Evolutionary conservation across 2,329 filamentous ascomycete genomes (phyloP), one percentile per base, ranked within the genome.

Genomic region (Cladosporium sp.): DNA sequence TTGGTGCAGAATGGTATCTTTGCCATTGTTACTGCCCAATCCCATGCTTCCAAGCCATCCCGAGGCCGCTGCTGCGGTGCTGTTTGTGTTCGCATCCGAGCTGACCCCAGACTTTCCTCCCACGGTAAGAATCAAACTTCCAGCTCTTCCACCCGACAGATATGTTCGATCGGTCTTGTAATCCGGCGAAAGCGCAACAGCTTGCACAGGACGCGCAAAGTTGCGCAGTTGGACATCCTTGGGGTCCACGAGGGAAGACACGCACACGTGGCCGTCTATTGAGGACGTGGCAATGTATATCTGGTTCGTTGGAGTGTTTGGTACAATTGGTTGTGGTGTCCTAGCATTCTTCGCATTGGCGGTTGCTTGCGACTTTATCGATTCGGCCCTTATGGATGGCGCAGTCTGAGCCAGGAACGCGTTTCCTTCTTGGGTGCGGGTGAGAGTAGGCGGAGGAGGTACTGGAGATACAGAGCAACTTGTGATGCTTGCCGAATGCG

Each of bases 281-380:
- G 94, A 97, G 0, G 94, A 91, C 1, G 93, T 96, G 1, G 89
- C 93, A 65, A 99, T 89, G 72, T 94, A 90, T 40, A 99, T 96
- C 56, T 92, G 88, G 68, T 97, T 97, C 1, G 90, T 92, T 0
- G 91, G 89, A 0, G 82, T 90, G 60, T 87, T 85, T 0, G 89
- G 86, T 2, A 96, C 78, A 1, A 81, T 76, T 0, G 78, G 73
- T 0, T 59, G 58, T n/a, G 50, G 50, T 22, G 38, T 17, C n/a
- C 56, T 49, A 19, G 49, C 56, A 43, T 38, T 43, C 34, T 45
- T 56, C 5, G 22, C 14, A 9, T 19, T 56, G 12, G 19, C 17
- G 17, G 55, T 58, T 19, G 37, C 37, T 7, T 22, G 34, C 5
- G 45, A 34, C 47, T 39, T 59, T 28, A 49, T 51, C 14, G 47